Percentiles rank a stretch among this genome's conserved stretches.
Evolutionary conservation across 306 rosid genomes (phyloP).

Genomic region (Pachyrhizus erosus): DNA sequence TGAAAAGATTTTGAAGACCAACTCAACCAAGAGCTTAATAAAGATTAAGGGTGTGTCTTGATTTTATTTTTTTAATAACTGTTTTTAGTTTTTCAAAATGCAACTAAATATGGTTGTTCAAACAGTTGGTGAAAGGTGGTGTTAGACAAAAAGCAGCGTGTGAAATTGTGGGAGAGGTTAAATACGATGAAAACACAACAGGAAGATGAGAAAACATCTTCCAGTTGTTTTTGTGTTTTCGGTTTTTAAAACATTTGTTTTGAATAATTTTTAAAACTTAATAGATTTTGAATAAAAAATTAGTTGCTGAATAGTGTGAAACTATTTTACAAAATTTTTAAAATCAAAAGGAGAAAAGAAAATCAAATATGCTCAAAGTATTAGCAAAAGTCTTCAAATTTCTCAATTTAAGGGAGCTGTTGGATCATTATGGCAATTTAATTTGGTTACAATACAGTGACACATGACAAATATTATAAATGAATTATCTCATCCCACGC

Average conservation of each 20-base stretch:
- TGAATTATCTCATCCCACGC: background rate
- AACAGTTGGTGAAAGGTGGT: background rate
- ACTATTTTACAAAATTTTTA: background rate
- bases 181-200: background rate
- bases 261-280: background rate
- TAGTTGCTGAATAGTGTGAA: background rate
- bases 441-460: background rate
- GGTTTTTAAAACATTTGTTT: background rate
- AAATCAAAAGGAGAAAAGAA: background rate
- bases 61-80: background rate
- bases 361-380: background rate
- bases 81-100: background rate
- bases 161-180: background rate
- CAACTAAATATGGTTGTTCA: background rate
- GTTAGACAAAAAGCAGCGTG: background rate
- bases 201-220: background rate
- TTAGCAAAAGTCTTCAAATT: background rate
- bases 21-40: background rate
- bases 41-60: background rate
- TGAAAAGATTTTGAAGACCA: slow-evolving; percentile 39
- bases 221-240: background rate
- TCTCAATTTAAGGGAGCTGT: background rate
- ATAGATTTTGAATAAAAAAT: background rate
- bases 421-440: background rate
- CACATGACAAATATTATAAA: background rate